Evolutionary conservation across 352 stramenopile species (phyloP), one percentile per base, ranked within the genome.

Genomic region (Lagenidium giganteum): DNA sequence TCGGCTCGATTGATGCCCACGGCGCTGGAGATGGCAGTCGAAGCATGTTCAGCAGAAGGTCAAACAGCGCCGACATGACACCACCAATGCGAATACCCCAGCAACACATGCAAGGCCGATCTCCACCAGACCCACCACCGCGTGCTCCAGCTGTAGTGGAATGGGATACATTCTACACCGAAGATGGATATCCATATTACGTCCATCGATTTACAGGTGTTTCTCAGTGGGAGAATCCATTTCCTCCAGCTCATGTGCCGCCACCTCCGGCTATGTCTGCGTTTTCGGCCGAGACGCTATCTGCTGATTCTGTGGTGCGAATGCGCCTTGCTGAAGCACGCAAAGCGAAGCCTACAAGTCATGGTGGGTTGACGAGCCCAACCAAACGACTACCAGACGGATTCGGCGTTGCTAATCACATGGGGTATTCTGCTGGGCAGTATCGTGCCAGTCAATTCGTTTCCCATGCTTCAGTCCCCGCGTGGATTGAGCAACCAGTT

Each of bases 111-210:
- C 9, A 12, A 12, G 18, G 31, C 8, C 16, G n/a, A 49, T 3
- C 16, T 12, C 34, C 32, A 14, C 36, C 35, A 29, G 8, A 20
- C 37, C 27, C 35, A 20, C 12, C 13, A 43, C 32, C 35, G 20
- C 35, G 16, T 9, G 7, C 38, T 40, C 35, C 25, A 22, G 21
- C 41, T 13, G 11, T 40, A 7, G 52, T 57, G 5, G 16, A 70
- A 26, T 93, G 76, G 73, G 73, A 89, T 11, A 83, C 65, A 6
- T 69, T 81, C 28, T 86, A 87, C 51, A 84, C 70, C 0, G 47
- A 77, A 31, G 70, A 93, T 33, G 81, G 81, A 4, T 87, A 93
- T 34, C 57, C 68, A 13, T 93, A 90, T 54, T 93, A 88, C 38
- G 73, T 91, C 13, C 82, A 89, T 54, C 61, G 59, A 51, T 38